Evolutionary conservation across 106 monocot genomes (phyloP).

Genomic region (Dendrobium officinale): DNA sequence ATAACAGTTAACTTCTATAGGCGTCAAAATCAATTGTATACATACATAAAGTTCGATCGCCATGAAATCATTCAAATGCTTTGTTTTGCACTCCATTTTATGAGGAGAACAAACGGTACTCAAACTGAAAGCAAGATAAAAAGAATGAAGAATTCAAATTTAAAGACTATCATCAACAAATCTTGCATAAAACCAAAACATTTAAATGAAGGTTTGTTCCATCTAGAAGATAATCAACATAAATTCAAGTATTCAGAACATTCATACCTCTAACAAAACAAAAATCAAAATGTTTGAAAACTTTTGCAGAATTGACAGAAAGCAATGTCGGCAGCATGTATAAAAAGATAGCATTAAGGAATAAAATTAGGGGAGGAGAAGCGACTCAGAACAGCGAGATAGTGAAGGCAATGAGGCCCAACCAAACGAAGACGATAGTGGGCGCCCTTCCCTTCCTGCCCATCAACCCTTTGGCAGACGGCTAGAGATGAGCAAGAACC

Average conservation of each 20-base stretch:
- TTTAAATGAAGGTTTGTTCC: background rate
- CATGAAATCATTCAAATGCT: too few species aligned
- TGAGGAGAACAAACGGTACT: too few species aligned
- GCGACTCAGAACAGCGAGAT: slow-evolving; percentile 22
- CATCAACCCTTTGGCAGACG: slow-evolving; percentile 57
- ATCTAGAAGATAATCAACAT: background rate
- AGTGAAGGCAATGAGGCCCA: slow-evolving; percentile 49
- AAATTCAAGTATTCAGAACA: background rate
- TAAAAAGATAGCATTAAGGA: too few species aligned
- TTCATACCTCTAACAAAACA: background rate
- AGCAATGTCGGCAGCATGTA: too few species aligned
- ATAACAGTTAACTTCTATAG: too few species aligned
- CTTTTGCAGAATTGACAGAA: background rate
- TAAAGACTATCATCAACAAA: too few species aligned
- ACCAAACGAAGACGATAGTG: slow-evolving; percentile 54
- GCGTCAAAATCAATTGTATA: too few species aligned
- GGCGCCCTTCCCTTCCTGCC: slow-evolving; percentile 45
- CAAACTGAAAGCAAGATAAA: too few species aligned
- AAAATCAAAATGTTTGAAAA: background rate
- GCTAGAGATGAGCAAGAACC: slow-evolving; percentile 55
- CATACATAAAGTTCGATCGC: too few species aligned
- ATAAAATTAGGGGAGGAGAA: slow-evolving; percentile 28
- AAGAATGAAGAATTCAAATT: too few species aligned
- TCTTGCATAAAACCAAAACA: too few species aligned
- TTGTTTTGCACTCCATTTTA: too few species aligned